Evolutionary conservation across 1,284 basidiomycete species (phyloP).

Genomic region (Tausonia pullulans): DNA sequence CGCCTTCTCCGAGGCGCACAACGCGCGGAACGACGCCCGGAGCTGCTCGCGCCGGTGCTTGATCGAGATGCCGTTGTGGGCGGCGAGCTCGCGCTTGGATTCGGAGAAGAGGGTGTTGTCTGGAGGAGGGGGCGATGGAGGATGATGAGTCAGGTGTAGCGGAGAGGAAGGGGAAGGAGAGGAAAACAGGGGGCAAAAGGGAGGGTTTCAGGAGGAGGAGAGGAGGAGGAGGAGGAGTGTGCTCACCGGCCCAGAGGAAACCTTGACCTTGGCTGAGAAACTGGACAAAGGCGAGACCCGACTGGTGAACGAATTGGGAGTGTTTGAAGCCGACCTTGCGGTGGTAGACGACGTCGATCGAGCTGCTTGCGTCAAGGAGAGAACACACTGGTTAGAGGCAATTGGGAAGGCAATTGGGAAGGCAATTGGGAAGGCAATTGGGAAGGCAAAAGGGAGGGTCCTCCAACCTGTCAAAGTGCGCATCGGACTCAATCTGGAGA

Average conservation of each 20-base stretch:
- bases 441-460: too few species aligned
- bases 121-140: not conserved
- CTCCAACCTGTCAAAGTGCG: not conserved
- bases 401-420: too few species aligned
- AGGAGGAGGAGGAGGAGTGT: not conserved
- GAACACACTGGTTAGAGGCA: too few species aligned
- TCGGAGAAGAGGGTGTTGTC: slow-evolving; percentile 1
- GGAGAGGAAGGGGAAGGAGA: not conserved
- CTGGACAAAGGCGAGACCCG: slow-evolving; percentile 15
- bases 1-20: not conserved
- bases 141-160: not conserved
- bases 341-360: slow-evolving; percentile 11
- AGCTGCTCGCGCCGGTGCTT: not conserved
- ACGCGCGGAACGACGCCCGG: not conserved
- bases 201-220: not conserved
- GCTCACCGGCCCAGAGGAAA: not conserved
- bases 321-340: not conserved
- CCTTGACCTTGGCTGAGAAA: not conserved
- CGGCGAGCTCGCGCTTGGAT: not conserved
- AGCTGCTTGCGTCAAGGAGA: too few species aligned
- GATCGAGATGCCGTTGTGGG: not conserved
- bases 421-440: too few species aligned
- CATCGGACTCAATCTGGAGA: slow-evolving; percentile 10
- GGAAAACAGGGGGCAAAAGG: not conserved
- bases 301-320: slow-evolving; percentile 13